Conservation (phyloP, 192 early-diverging fungal species). For the Umbelopsis isabellina region DNA sequence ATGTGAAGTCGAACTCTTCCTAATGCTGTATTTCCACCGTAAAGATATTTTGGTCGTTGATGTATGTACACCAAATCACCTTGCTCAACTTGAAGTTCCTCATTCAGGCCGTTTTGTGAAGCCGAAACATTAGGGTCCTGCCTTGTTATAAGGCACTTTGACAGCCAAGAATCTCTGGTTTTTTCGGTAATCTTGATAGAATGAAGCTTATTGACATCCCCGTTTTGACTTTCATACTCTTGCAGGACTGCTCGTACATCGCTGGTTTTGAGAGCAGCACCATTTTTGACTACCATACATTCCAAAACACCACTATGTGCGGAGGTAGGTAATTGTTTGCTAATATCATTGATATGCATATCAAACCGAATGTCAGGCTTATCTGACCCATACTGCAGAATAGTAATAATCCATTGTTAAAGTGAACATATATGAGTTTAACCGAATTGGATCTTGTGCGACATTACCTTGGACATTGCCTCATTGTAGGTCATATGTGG, state of each 20-base stretch:
- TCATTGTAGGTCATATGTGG: conserved; percentile 79
- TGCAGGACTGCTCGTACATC: conserved; percentile 25
- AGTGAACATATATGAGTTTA: background rate
- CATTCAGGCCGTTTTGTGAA: conserved; percentile 23
- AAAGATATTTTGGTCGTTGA: conserved; percentile 47
- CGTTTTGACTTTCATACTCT: conserved; percentile 19
- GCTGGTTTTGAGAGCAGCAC: conserved; percentile 36
- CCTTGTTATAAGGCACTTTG: conserved; percentile 32
- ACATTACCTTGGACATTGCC: conserved; percentile 68
- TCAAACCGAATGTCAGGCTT: conserved; percentile 89
- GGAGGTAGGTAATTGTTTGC: conserved; percentile 35
- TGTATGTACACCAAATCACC: conserved; percentile 65
- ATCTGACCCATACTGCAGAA: conserved; percentile 77
- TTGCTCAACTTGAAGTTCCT: conserved; percentile 42
- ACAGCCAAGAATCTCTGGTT: conserved; percentile 46
- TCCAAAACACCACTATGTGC: conserved; percentile 44
- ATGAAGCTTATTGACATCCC: background rate
- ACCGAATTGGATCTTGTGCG: background rate
- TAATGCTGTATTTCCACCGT: conserved; percentile 58
- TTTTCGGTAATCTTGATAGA: conserved; percentile 55
- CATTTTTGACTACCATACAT: conserved; percentile 53
- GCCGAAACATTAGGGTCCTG: conserved; percentile 22
- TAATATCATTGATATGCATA: conserved; percentile 57
- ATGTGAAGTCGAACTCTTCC: conserved; percentile 61
- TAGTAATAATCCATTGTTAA: background rate